Evolutionary conservation across 2,329 filamentous ascomycete genomes (phyloP), one percentile per base, ranked within the genome.

Genomic region (Ophiostoma himal-ulmi): DNA sequence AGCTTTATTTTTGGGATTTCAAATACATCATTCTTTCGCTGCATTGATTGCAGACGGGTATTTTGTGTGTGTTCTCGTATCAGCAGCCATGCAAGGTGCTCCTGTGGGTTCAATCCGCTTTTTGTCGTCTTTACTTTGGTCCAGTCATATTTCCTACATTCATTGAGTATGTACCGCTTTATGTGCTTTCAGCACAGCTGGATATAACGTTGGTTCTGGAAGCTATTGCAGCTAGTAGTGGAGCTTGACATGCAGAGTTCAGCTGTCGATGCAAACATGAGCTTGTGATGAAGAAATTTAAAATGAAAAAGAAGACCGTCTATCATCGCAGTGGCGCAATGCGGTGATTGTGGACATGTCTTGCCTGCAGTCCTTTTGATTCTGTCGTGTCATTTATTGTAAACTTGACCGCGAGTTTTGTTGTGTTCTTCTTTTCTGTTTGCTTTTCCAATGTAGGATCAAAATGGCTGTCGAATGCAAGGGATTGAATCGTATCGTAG

Each of bases 161-260:
- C n/a, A n/a, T n/a, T n/a, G n/a, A n/a, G n/a, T 26, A n/a, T 57
- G 22, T 10, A 26, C n/a, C 52, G 13, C 20, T 57, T 10, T 26
- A 11, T 22, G 48, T 54, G 44, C 44, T 44, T 48, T 48, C 44
- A 48, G 44, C 44, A n/a, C 52, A 57, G 52, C 52, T 57, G 52
- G 52, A n/a, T n/a, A 22, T 26, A 26, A 22, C 22, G 52, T 14
- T 57, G 52, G 5, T 57, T 7, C 8, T 57, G n/a, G 52, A 8
- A 22, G n/a, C 57, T 26, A 14, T 13, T 62, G 57, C 57, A 62
- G 26, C 57, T 62, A 62, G 26, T n/a, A 62, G 57, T 14, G 57
- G n/a, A 22, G 57, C 57, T 62, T 62, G 22, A 62, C 57, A 34
- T 62, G 57, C 57, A 62, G 26, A 62, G 57, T 62, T 62, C 57